A percentile compares a stretch with the other conserved stretches of the same genome.
These are phyloP conservation scores for Yamadazyma philogaea DNA, from an alignment of 805 yeast species.

Conservation along the genomic window DNA sequence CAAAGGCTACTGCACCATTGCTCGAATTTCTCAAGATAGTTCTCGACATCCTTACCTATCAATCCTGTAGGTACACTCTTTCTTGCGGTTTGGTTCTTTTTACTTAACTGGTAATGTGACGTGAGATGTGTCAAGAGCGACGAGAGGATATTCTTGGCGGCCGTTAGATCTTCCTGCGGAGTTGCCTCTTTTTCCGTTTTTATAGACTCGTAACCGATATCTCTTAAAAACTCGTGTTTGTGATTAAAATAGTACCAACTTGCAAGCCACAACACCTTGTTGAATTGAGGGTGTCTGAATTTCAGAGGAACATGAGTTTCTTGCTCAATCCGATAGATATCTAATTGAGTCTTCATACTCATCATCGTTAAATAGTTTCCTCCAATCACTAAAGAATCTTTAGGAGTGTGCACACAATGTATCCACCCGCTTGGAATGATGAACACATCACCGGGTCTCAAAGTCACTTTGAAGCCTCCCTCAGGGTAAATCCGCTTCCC, in stretches of 20 bases:
- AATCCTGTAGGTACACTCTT: conserved; percentile 31
- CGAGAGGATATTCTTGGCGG: conserved; percentile 3
- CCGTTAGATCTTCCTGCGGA: conserved; percentile 2
- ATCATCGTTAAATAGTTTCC: conserved; percentile 77
- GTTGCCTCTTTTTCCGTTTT: conserved; percentile 1
- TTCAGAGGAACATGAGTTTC: conserved; percentile 69
- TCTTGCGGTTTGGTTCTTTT: conserved; percentile 29
- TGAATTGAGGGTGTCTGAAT: conserved; percentile 77
- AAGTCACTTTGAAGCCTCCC: conserved; percentile 51
- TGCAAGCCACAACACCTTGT: conserved; percentile 65
- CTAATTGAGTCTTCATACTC: conserved; percentile 61
- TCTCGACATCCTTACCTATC: conserved; percentile 27
- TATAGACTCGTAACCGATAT: conserved; percentile 11
- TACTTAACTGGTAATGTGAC: conserved; percentile 31
- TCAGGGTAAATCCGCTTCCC: conserved; percentile 29
- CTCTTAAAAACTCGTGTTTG: conserved; percentile 19
- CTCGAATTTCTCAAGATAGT: conserved; percentile 17
- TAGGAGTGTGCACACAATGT: conserved; percentile 82
- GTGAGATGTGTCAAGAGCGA: conserved; percentile 21
- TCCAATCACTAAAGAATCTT: conserved; percentile 78
- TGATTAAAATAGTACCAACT: conserved; percentile 43
- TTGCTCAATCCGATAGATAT: conserved; percentile 59
- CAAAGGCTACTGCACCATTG: conserved; percentile 13
- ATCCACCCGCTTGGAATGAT: conserved; percentile 92
- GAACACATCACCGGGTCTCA: conserved; percentile 67